Evolutionary conservation across 495 filamentous ascomycete genomes (phyloP), one percentile per base, ranked within the genome.

Genomic region (Clohesyomyces aquaticus): DNA sequence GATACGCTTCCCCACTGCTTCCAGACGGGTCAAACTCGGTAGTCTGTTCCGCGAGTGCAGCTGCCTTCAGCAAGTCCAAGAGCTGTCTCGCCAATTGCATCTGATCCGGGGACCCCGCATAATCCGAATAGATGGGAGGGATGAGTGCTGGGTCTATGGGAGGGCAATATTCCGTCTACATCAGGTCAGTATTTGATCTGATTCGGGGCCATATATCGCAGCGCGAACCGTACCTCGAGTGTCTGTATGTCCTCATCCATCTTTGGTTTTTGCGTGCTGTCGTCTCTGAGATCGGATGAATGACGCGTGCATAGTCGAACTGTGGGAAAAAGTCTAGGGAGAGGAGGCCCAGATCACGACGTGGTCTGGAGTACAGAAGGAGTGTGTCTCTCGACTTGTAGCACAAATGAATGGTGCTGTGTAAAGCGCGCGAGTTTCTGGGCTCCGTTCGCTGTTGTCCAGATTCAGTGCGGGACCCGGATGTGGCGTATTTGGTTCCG

Each of bases 21-120:
- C 89, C 91, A 11, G 88, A 91, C 0, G 91, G 85, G 61, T 96
- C 91, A 71, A 95, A 95, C 0, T 83, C 86, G 0, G 85, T 82
- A 16, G 81, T 77, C 66, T 91, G 86, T 64, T 93, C 88, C 21
- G 80, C 78, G 21, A 78, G 65, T 0, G 88, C 90, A 35, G 78
- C 75, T 10, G 81, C 74, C 47, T 85, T 87, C 8, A 96, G 72
- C 0, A 73, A 52, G 21, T 86, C 75, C 0, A 96, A 77, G 1
- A 78, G 78, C 14, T 78, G 63, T 9, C 82, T 78, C 16, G 85
- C 80, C n/a, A 76, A 69, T 11, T 76, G 59, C 12, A 91, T 73
- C n/a, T 82, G 77, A 19, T 74, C 55, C 0, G 77, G 61, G 0
- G 73, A 47, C 16, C 87, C 71, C 55, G 89, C 80, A 73, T 81